Base-by-base conservation (phyloP, 768 basidiomycete species). In the Crucibulum laeve region DNA sequence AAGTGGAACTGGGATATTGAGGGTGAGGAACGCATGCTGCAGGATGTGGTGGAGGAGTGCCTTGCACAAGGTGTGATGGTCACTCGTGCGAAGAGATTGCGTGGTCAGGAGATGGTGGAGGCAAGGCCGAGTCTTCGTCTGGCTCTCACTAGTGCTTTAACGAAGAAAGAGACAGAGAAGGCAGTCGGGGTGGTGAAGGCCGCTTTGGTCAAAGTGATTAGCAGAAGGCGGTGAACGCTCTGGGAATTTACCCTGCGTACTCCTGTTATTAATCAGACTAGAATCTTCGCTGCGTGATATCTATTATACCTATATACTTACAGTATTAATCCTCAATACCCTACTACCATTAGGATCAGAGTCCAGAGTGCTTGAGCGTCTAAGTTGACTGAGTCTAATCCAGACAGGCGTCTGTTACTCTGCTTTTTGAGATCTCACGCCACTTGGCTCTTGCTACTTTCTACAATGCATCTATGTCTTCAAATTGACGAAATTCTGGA, bases 141-240 rank as follows among this genome's bases (percentile, higher is more conserved):
- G n/a, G 84, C 86, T 18, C 67, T 94, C 48, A 84, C 79, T 4
- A 77, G 82, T 11, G 91, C 81, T 11, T 61, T 97, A 51, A 82
- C 83, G 19, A 86, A 74, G 75, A 95, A 94, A 67, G 96, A 98
- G 54, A 79, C 83, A 43, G 93, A 96, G 73, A 94, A 91, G 70
- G 88, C 93, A 3, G 80, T 83, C 4, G 67, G 65, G 18, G 75
- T 87, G 15, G 63, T 99, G 45, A 90, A 85, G 67, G 70, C 72
- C 23, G 84, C 84, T 28, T 67, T 92, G 35, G 70, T 75, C 30
- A 91, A 93, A 69, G 80, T 90, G 3, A 62, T 92, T 39, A 71
- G 76, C 21, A 84, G 64, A 68, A 74, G 77, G 53, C 67, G 73
- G 54, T 83, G n/a, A n/a, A n/a, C n/a, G n/a, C n/a, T n/a, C n/a